Conservation (phyloP, 768 basidiomycete genomes). For the Boletellus ananiceps region DNA sequence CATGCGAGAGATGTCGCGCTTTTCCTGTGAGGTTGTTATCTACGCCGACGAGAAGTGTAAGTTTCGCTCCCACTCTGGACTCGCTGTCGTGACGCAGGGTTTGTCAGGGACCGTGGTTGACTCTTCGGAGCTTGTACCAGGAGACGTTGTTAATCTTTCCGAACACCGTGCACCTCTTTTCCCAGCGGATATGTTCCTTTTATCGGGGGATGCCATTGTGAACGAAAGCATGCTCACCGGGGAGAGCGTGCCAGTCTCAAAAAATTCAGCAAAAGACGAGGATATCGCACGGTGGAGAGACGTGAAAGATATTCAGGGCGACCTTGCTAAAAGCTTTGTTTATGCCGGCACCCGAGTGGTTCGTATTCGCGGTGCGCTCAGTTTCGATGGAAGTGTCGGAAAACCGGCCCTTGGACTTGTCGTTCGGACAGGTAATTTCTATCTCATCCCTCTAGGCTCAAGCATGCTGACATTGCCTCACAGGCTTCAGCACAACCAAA, state of each 20-base stretch:
- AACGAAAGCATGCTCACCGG: slow-evolving; percentile 99
- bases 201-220: slow-evolving; percentile 95
- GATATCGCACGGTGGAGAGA: slow-evolving; percentile 69
- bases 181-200: slow-evolving; percentile 87
- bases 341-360: slow-evolving; percentile 91
- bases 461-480: slow-evolving; percentile 8
- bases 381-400: slow-evolving; percentile 47
- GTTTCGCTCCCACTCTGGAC: slow-evolving; percentile 22
- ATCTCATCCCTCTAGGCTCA: not conserved
- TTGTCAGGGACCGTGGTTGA: slow-evolving; percentile 61
- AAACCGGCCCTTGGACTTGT: slow-evolving; percentile 77
- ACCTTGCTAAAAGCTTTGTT: slow-evolving; percentile 77
- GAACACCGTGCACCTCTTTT: slow-evolving; percentile 65
- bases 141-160: slow-evolving; percentile 89
- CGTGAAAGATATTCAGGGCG: slow-evolving; percentile 51
- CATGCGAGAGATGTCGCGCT: slow-evolving; percentile 95
- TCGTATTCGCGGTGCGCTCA: slow-evolving; percentile 65
- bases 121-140: slow-evolving; percentile 81
- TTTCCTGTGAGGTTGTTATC: slow-evolving; percentile 72
- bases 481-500: slow-evolving; percentile 95
- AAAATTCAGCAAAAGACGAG: slow-evolving; percentile 77
- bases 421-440: slow-evolving; percentile 68
- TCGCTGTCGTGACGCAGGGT: not conserved
- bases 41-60: slow-evolving; percentile 69
- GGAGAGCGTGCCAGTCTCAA: slow-evolving; percentile 96